Conservation (phyloP, 164 flowering plant genomes). For the Tetracentron sinense region DNA sequence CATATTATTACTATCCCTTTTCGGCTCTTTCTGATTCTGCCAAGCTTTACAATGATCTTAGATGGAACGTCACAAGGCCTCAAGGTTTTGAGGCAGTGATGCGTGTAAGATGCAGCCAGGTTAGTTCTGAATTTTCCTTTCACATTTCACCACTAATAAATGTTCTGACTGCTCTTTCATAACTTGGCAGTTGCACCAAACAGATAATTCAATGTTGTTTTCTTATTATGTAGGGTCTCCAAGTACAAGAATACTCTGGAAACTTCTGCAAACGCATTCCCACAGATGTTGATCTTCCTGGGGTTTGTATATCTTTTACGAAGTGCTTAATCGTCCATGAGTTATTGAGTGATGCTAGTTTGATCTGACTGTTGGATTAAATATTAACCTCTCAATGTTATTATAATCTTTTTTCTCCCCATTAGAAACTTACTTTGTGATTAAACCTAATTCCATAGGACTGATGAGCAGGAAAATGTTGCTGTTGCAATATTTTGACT, state of each 20-base stretch:
- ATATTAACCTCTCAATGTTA: too few relatives aligned
- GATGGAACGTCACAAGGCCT: constrained; percentile 96
- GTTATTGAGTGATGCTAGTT: too few relatives aligned
- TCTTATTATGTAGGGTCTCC: constrained; percentile 68
- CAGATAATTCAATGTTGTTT: background rate
- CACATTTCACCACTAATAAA: background rate
- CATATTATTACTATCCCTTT: constrained; percentile 88
- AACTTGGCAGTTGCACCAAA: background rate
- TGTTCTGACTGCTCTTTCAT: background rate
- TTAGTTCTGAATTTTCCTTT: constrained; percentile 16
- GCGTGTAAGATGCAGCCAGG: constrained; percentile 99
- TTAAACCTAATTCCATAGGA: too few relatives aligned
- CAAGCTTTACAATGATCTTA: constrained; percentile 94
- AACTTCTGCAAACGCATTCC: constrained; percentile 96
- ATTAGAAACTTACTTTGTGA: too few relatives aligned
- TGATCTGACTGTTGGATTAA: too few relatives aligned
- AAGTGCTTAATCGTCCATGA: too few relatives aligned
- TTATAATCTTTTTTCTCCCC: too few relatives aligned
- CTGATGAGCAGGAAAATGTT: too few relatives aligned
- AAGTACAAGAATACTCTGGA: constrained; percentile 96
- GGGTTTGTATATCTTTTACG: constrained; percentile 45
- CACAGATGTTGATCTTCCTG: constrained; percentile 95
- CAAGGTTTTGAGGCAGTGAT: constrained; percentile 99
- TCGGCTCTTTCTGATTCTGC: constrained; percentile 90
- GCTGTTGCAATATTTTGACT: too few relatives aligned